A percentile compares a stretch with the other conserved stretches of the same genome.
Conservation (phyloP, 2,329 filamentous ascomycete genomes). For the Hypoxylon sp. region DNA sequence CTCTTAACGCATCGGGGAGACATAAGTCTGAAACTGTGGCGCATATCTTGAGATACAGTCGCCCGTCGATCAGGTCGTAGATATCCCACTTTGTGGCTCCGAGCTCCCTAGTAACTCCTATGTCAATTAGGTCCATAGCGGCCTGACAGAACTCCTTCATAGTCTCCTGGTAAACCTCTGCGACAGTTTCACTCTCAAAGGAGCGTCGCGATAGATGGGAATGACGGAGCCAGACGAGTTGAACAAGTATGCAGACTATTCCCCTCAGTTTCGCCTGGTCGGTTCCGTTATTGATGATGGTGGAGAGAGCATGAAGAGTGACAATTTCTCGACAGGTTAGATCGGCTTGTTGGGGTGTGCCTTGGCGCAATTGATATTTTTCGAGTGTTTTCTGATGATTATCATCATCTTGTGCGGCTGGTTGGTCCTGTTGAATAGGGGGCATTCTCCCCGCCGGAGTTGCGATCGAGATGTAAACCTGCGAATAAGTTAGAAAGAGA, state of each 20-base stretch:
- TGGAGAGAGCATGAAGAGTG: constrained; percentile 32
- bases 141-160: constrained; percentile 30
- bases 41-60: constrained; percentile 39
- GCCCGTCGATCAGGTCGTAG: constrained; percentile 48
- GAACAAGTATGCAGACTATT: constrained; percentile 38
- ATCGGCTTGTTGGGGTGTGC: background rate
- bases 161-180: too few species aligned
- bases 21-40: background rate
- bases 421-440: background rate
- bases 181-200: too few species aligned
- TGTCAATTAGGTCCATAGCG: constrained; percentile 9
- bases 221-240: constrained; percentile 41
- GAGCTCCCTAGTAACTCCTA: constrained; percentile 3
- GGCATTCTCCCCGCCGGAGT: constrained; percentile 10
- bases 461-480: constrained; percentile 20
- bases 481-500: constrained; percentile 1
- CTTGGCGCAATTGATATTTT: background rate
- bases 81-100: constrained; percentile 40
- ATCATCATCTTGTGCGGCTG: background rate
- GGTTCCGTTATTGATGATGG: constrained; percentile 23
- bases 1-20: constrained; percentile 33
- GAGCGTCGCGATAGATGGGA: constrained; percentile 39
- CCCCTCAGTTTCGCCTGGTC: constrained; percentile 6
- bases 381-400: background rate
- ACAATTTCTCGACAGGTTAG: constrained; percentile 36